Evolutionary conservation across 352 stramenopile genomes (phyloP).

Genomic region (Globisporangium cystogenes): DNA sequence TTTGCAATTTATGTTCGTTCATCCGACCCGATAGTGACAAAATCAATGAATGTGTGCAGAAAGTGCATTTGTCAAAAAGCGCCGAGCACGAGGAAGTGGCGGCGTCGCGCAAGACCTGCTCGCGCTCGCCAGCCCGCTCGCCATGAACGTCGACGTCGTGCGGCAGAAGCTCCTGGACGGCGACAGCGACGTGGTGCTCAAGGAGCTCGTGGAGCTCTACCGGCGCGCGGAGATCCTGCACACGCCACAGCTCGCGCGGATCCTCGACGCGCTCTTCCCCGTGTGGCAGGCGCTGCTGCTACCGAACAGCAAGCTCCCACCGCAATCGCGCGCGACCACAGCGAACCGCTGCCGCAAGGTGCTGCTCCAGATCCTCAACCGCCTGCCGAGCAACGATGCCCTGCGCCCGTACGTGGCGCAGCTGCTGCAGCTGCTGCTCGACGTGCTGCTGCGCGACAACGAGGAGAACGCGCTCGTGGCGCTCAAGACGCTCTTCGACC

Average conservation of each 20-base stretch:
- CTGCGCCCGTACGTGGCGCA: constrained; percentile 92
- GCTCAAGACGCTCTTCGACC: constrained; percentile 95
- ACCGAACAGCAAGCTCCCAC: constrained; percentile 66
- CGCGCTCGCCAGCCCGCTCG: no score
- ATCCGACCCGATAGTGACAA: not conserved
- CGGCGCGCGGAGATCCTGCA: constrained; percentile 84
- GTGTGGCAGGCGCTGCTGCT: constrained; percentile 87
- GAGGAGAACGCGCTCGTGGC: constrained; percentile 96
- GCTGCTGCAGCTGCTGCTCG: constrained; percentile 90
- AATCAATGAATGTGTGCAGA: not conserved
- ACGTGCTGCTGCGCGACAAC: constrained; percentile 94
- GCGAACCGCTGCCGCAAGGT: constrained; percentile 89
- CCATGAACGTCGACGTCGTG: constrained; percentile 86
- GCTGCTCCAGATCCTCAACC: constrained; percentile 93
- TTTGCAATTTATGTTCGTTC: no score
- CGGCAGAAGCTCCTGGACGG: constrained; percentile 81
- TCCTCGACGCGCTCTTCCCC: constrained; percentile 90
- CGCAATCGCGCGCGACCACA: constrained; percentile 69
- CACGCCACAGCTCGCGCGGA: constrained; percentile 87
- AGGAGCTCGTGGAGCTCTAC: constrained; percentile 84
- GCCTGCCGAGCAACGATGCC: constrained; percentile 92
- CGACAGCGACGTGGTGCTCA: constrained; percentile 65
- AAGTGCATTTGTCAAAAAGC: not conserved
- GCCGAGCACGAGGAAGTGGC: no score
- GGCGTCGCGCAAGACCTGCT: no score